Base-by-base conservation (phyloP, 2,329 filamentous ascomycete species). In the Botrytis cinerea region DNA sequence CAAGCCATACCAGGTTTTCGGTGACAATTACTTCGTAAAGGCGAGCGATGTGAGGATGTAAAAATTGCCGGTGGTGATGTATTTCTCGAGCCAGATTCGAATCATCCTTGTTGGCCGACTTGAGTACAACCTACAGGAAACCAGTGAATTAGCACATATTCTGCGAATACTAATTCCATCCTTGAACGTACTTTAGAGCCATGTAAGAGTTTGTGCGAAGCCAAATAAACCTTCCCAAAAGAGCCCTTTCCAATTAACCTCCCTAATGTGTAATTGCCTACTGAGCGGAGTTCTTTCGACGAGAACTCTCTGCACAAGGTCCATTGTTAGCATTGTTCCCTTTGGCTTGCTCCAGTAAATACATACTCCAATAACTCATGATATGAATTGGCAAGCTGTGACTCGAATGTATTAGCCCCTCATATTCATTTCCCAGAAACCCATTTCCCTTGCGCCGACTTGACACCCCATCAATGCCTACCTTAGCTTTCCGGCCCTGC, bases 1-100 rank as follows among this genome's bases (percentile, higher is more conserved):
- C 96, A 80, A 99, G 87, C 96, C 96, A 99, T 70, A 99, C 97
- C 82, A 98, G 83, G 68, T 86, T 91, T 84, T 99, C 96, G 2
- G 96, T 99, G 75, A 99, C 95, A 79, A 99, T 97, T 74, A 99
- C 95, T 85, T 99, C 96, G 85, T 99, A 98, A 35, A 99, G 86
- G 69, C 96, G 90, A 63, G 96, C 95, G 79, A 99, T 99, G 84
- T 99, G 96, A 35, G 96, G 96, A 81, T 99, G 96, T 77, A 97
- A 88, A 83, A 99, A 98, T 83, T 99, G 96, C 78, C 96, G 93
- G 82, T 99, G 96, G 82, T 99, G 96, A 83, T 99, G 96, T 79
- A 99, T 99, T 83, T 99, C 96, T 78, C 96, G 92, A 25, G 95
- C 95, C 67, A 99, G 91, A 82, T 99, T 99, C 72, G 93, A 90